Evolutionary conservation across 1,284 basidiomycete genomes (phyloP).

Genomic region (Cutaneotrichosporon cutaneum): DNA sequence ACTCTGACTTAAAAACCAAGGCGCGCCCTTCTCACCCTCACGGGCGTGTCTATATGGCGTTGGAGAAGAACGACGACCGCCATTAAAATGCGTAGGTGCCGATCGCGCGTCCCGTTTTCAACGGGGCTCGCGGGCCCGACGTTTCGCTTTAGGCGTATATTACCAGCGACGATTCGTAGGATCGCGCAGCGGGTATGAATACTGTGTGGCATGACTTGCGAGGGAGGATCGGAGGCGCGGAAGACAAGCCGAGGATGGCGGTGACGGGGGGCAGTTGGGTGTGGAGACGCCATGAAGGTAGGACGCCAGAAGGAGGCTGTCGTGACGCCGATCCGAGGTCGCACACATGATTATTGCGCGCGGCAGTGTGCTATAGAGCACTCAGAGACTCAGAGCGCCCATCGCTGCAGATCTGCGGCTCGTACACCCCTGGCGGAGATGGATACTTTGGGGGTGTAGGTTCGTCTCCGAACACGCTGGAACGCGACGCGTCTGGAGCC

Average conservation of each 20-base stretch:
- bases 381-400: too few relatives aligned
- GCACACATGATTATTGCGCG: too few relatives aligned
- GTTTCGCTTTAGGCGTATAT: conserved; percentile 52
- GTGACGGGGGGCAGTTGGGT: too few relatives aligned
- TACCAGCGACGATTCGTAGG: not conserved
- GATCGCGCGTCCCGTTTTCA: conserved; percentile 18
- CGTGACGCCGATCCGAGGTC: too few relatives aligned
- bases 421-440: not conserved
- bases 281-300: too few relatives aligned
- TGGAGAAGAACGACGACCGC: conserved; percentile 17
- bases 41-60: conserved; percentile 20
- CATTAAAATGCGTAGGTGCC: conserved; percentile 42
- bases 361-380: too few relatives aligned
- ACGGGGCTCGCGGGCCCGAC: conserved; percentile 19
- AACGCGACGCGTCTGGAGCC: too few relatives aligned
- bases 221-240: not conserved
- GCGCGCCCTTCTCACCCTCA: conserved; percentile 14
- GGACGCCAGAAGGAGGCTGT: too few relatives aligned
- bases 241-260: too few relatives aligned
- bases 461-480: too few relatives aligned
- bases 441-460: not conserved
- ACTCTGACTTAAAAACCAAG: conserved; percentile 23
- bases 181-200: not conserved
- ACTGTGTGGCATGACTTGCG: not conserved
- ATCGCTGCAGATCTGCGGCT: too few relatives aligned